Percentiles rank a stretch among this genome's conserved stretches.
These are phyloP conservation scores for Erodium chrysanthum DNA, from an alignment of 441 rosid species.

Conservation along the genomic window DNA sequence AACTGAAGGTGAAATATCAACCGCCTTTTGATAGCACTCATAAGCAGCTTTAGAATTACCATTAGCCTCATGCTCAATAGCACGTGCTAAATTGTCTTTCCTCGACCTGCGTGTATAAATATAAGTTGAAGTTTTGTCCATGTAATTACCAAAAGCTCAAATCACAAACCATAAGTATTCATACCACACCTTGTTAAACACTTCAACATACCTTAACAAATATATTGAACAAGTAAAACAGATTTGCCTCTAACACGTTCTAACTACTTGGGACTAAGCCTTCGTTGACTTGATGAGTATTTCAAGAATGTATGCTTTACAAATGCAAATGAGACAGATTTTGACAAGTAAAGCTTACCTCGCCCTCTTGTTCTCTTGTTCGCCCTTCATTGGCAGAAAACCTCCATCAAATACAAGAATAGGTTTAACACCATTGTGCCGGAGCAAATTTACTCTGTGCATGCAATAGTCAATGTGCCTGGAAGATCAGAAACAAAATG, in stretches of 20 bases:
- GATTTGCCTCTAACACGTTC: not conserved
- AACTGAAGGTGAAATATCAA: conserved; percentile 83
- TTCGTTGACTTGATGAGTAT: not conserved
- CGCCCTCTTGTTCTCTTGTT: conserved; percentile 93
- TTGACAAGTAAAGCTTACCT: conserved; percentile 35
- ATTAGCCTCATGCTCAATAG: conserved; percentile 70
- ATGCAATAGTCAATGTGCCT: conserved; percentile 93
- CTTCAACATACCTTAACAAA: not conserved
- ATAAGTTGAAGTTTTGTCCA: not conserved
- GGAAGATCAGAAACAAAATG: conserved; percentile 20
- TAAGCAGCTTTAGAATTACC: conserved; percentile 79
- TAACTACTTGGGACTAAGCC: not conserved
- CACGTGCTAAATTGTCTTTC: conserved; percentile 80
- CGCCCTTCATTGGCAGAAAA: conserved; percentile 81
- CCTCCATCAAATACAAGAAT: conserved; percentile 92
- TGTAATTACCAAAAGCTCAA: not conserved
- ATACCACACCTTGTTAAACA: not conserved
- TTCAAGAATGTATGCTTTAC: not conserved
- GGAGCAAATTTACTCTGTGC: conserved; percentile 81
- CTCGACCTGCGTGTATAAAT: conserved; percentile 43
- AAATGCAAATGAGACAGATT: not conserved
- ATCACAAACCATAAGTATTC: not conserved
- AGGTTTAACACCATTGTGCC: conserved; percentile 78
- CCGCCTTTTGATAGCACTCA: conserved; percentile 88
- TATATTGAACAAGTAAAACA: not conserved